A percentile compares a stretch with the other conserved stretches of the same genome.
These are phyloP conservation scores for Helenozyma rhizophorensis DNA, from an alignment of 805 yeast species.

Conservation along the genomic window DNA sequence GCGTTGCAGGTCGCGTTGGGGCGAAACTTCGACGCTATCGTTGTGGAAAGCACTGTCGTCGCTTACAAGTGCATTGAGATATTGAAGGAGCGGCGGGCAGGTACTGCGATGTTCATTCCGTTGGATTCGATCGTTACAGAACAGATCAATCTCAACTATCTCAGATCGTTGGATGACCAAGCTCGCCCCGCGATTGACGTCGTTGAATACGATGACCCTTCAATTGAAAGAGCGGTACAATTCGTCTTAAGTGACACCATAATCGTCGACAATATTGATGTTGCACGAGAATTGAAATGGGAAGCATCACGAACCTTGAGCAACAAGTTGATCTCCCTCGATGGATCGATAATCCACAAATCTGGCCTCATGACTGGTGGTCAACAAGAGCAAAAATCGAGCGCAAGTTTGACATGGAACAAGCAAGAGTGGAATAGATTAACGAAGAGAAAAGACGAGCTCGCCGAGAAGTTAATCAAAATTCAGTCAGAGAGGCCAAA, in stretches of 20 bases:
- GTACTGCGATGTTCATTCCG: slow-evolving; percentile 85
- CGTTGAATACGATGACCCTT: slow-evolving; percentile 58
- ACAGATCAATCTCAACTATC: slow-evolving; percentile 46
- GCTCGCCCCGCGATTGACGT: slow-evolving; percentile 74
- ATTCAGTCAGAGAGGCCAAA: slow-evolving; percentile 47
- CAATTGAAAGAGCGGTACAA: slow-evolving; percentile 70
- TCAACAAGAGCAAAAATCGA: slow-evolving; percentile 42
- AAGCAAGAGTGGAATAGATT: slow-evolving; percentile 60
- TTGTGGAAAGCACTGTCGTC: slow-evolving; percentile 67
- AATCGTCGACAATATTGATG: slow-evolving; percentile 64
- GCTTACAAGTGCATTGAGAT: slow-evolving; percentile 77
- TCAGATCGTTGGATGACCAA: slow-evolving; percentile 48
- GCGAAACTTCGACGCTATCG: slow-evolving; percentile 70
- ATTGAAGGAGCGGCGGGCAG: slow-evolving; percentile 79
- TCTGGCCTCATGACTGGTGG: slow-evolving; percentile 96
- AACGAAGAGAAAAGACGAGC: slow-evolving; percentile 45
- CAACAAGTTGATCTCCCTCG: slow-evolving; percentile 71
- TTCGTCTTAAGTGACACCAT: slow-evolving; percentile 77
- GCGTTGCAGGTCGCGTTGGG: slow-evolving; percentile 81
- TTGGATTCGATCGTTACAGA: slow-evolving; percentile 64
- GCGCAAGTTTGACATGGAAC: slow-evolving; percentile 56
- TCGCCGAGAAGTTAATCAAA: slow-evolving; percentile 48
- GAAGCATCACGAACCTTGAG: slow-evolving; percentile 27
- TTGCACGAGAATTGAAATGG: slow-evolving; percentile 77
- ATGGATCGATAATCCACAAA: slow-evolving; percentile 80